Percentiles rank a stretch among this genome's conserved stretches.
Conservation (phyloP, 2,329 filamentous ascomycete species). For the Aspergillus hortae region DNA sequence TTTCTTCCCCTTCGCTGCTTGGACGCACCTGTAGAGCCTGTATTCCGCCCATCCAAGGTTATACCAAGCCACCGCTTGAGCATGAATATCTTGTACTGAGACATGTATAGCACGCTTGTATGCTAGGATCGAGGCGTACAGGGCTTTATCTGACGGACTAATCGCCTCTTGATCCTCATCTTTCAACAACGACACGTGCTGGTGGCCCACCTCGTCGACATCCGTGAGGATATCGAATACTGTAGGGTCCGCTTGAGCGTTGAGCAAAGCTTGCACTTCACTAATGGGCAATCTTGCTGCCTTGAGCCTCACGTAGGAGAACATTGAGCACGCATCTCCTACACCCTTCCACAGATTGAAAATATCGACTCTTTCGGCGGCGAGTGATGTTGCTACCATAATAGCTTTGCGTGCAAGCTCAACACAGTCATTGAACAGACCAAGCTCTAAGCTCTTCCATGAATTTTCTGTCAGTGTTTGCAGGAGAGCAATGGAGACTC, state of each 20-base stretch:
- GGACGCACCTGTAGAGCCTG: slow-evolving; percentile 67
- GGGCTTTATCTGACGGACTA: slow-evolving; percentile 49
- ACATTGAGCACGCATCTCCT: slow-evolving; percentile 82
- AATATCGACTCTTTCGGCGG: slow-evolving; percentile 59
- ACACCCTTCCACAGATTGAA: slow-evolving; percentile 97
- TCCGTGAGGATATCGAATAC: slow-evolving; percentile 63
- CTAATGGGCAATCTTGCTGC: slow-evolving; percentile 60
- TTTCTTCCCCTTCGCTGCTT: slow-evolving; percentile 45
- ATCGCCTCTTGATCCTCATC: slow-evolving; percentile 23
- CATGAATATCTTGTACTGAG: slow-evolving; percentile 71
- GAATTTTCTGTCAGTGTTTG: slow-evolving; percentile 85
- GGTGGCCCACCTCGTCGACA: slow-evolving; percentile 61
- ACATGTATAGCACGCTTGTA: slow-evolving; percentile 81
- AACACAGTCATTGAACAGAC: slow-evolving; percentile 79
- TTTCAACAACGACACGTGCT: slow-evolving; percentile 33
- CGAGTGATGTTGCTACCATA: slow-evolving; percentile 61
- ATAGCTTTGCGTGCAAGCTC: slow-evolving; percentile 68
- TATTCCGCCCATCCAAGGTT: slow-evolving; percentile 95
- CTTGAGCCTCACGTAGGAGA: slow-evolving; percentile 71
- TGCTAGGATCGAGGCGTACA: slow-evolving; percentile 73
- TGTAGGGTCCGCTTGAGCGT: slow-evolving; percentile 45
- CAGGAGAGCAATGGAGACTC: slow-evolving; percentile 80
- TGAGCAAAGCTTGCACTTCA: slow-evolving; percentile 56
- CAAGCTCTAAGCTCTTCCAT: slow-evolving; percentile 71
- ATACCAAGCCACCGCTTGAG: slow-evolving; percentile 94